phyloP scores from a whole-genome alignment of 2,329 filamentous ascomycete genomes.

The Akanthomyces uredinophilus region DNA sequence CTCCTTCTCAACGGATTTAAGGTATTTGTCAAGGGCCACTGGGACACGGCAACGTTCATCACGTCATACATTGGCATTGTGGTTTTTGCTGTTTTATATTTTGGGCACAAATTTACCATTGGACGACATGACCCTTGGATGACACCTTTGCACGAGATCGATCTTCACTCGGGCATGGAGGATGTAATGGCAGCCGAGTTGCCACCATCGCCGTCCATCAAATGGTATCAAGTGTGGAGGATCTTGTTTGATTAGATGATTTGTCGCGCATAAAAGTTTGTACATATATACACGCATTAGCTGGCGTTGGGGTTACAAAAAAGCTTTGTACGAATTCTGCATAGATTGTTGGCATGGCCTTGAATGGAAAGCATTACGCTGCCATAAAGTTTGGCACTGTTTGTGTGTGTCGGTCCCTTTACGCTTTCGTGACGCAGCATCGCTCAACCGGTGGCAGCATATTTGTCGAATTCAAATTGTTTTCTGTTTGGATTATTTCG shows the following conservation, averaged over 20 bases:
- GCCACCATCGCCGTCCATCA: constrained; percentile 8
- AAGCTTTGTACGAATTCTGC: not conserved
- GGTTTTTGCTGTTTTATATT: constrained; percentile 49
- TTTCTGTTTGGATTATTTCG: too few relatives aligned
- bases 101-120: constrained; percentile 27
- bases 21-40: constrained; percentile 56
- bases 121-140: constrained; percentile 44
- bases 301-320: not conserved
- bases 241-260: constrained; percentile 7
- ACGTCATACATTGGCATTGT: constrained; percentile 63
- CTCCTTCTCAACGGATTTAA: constrained; percentile 59
- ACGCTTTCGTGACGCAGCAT: not conserved
- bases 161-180: constrained; percentile 48
- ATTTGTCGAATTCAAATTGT: too few relatives aligned
- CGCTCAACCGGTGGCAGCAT: too few relatives aligned
- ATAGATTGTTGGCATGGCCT: not conserved
- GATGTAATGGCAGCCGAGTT: constrained; percentile 30
- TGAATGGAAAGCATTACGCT: not conserved
- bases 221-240: constrained; percentile 9
- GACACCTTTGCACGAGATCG: constrained; percentile 42
- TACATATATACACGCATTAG: not conserved
- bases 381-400: not conserved
- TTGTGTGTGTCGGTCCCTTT: not conserved
- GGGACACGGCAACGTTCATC: constrained; percentile 51
- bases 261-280: not conserved